Evolutionary conservation across 192 early-diverging fungal species (phyloP).

Genomic region (Neocallimastix lanati): DNA sequence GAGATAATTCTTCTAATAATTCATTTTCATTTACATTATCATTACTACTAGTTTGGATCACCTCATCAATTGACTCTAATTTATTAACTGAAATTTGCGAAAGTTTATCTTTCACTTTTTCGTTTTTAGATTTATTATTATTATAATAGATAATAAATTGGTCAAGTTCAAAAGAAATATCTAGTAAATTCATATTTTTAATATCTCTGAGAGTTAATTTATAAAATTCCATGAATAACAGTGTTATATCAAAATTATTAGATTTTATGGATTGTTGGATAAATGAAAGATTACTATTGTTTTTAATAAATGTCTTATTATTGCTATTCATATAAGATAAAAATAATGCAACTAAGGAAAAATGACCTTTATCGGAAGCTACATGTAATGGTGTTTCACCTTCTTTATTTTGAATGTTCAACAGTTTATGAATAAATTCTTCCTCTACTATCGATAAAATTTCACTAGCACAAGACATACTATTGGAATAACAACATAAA

Average conservation of each 20-base stretch:
- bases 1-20: too few relatives aligned
- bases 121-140: neutral
- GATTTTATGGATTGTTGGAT: neutral
- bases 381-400: neutral
- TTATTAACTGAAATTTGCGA: neutral
- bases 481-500: neutral
- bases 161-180: neutral
- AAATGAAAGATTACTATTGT: neutral
- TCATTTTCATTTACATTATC: too few relatives aligned
- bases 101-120: neutral
- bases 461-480: neutral
- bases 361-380: neutral
- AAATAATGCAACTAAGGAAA: neutral
- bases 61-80: neutral
- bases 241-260: neutral
- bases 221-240: neutral
- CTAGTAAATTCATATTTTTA: neutral
- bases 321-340: neutral
- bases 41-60: too few relatives aligned
- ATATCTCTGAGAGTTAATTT: neutral
- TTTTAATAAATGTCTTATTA: neutral
- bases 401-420: neutral
- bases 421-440: neutral
- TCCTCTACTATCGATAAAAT: neutral
- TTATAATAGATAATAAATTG: neutral